Evolutionary conservation across 345 rosid species (phyloP), one percentile per base, ranked within the genome.

Genomic region (Melaleuca quinquenervia): DNA sequence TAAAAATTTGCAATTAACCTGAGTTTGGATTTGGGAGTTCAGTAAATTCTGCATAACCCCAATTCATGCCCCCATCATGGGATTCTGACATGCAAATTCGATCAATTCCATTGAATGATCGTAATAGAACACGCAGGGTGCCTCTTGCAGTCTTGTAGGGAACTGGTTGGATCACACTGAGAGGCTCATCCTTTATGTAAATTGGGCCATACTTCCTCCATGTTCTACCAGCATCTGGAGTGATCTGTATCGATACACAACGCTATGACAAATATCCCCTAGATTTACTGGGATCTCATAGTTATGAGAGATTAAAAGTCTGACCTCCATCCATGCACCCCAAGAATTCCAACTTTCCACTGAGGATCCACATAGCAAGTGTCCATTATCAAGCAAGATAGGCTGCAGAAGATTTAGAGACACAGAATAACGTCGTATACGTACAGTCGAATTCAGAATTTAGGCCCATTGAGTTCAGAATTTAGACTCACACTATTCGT

Each of bases 331-430:
- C 98, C 98, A 96, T 16, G 96, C 89, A 53, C 99, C 98, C 98
- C 98, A 96, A 84, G 98, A 96, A 84, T 97, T 96, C 98, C 98
- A 97, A 86, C 98, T 96, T 90, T 96, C 98, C 44, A 95, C 91
- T 6, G 98, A 97, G 82, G 98, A 95, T 90, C 98, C 98, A 62
- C 98, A 97, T 53, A 97, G 94, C 88, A 97, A 90, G 74, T 62
- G 84, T 29, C 98, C 95, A 41, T 94, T 91, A 85, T 91, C 94
- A 18, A 95, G 92, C 92, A 97, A 89, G 84, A 95, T 90, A 85
- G 99, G 99, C 98, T 97, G 91, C 86, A 52, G 52, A 84, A 80
- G 7, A 80, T 54, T 51, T 48, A 18, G 32, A 64, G 50, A 50
- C 24, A 49, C 20, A 3, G n/a, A 51, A 32, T 58, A 15, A n/a